phyloP scores from a whole-genome alignment of 1,284 basidiomycete genomes.

The Microbotryomycetes sp. region DNA sequence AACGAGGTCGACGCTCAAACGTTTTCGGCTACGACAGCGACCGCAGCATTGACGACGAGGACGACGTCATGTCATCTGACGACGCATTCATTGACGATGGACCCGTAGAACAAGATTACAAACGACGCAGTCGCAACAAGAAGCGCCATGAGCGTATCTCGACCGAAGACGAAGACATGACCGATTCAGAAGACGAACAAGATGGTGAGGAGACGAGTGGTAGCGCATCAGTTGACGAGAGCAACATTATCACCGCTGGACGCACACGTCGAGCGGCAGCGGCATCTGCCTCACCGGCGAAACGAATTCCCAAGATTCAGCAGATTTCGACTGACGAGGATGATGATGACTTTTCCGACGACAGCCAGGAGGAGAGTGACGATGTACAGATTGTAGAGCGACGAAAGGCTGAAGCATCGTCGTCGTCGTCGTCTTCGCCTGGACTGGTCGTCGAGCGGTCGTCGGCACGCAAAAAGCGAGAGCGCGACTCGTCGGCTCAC shows the following conservation, averaged over 20 bases:
- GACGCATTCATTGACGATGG: conserved; percentile 3
- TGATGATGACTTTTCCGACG: neutral
- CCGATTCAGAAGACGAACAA: neutral
- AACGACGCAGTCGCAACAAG: neutral
- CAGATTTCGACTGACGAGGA: neutral
- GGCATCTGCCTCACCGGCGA: neutral
- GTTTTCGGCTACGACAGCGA: neutral
- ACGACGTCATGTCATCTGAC: neutral
- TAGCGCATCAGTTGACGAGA: neutral
- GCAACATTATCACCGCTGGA: neutral
- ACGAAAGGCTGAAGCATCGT: too few species aligned
- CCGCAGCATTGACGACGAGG: neutral
- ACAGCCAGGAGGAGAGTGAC: too few species aligned
- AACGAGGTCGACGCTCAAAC: neutral
- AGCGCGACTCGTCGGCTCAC: neutral
- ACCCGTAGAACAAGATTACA: neutral
- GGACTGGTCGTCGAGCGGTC: too few species aligned
- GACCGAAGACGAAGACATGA: neutral
- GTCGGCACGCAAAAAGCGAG: neutral
- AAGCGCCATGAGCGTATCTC: neutral
- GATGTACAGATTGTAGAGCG: too few species aligned
- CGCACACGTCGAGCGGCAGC: neutral
- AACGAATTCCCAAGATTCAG: neutral
- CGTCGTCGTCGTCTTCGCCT: too few species aligned
- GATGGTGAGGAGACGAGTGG: neutral